These are phyloP conservation scores for Pyrenopolyporus hunteri DNA, from an alignment of 495 filamentous ascomycete species.

Conservation along the genomic window DNA sequence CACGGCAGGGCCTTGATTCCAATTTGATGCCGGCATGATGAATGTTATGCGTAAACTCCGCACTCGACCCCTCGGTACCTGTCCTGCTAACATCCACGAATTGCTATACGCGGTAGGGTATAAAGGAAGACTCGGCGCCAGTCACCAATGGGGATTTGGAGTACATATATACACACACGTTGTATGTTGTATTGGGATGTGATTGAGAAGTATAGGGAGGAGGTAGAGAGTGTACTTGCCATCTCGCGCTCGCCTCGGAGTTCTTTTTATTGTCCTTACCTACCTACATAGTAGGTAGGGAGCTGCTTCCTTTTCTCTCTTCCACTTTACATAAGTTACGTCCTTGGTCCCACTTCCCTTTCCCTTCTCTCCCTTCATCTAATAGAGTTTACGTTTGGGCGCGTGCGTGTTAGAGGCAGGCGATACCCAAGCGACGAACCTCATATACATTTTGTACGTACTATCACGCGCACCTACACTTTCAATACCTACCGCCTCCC, in stretches of 20 bases:
- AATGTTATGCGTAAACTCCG: slow-evolving; percentile 30
- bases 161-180: background rate
- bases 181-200: background rate
- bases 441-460: no score
- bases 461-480: no score
- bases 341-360: background rate
- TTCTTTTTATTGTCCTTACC: background rate
- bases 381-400: slow-evolving; percentile 3
- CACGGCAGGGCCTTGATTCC: slow-evolving; percentile 13
- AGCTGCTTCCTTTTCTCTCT: background rate
- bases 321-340: slow-evolving; percentile 16
- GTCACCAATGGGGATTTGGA: slow-evolving; percentile 24
- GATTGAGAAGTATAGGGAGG: slow-evolving; percentile 2
- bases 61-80: slow-evolving; percentile 30
- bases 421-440: background rate
- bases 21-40: slow-evolving; percentile 28
- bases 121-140: slow-evolving; percentile 10
- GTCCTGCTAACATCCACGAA: slow-evolving; percentile 5
- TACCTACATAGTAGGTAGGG: background rate
- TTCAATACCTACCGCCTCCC: no score
- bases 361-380: slow-evolving; percentile 1
- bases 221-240: background rate
- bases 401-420: background rate
- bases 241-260: background rate
- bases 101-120: slow-evolving; percentile 14